Evolutionary conservation across 805 yeast genomes (phyloP), one percentile per base, ranked within the genome.

Genomic region (Starmerella riodocensis): DNA sequence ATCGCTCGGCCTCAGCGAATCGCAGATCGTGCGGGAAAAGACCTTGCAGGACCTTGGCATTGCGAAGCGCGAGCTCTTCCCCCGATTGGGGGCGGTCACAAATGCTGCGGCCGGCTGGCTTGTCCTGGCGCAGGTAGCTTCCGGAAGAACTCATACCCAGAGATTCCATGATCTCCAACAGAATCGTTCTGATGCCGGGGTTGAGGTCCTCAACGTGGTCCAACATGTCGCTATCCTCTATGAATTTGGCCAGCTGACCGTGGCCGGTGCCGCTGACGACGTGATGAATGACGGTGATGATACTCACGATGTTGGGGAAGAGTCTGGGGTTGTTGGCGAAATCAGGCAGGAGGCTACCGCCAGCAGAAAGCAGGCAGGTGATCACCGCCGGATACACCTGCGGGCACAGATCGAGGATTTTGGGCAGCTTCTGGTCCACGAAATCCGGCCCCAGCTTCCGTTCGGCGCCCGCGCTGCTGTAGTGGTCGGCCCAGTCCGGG

Each of bases 1-100:
- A 57, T 24, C 73, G 70, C 0, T 86, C 71, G 11, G 80, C 77
- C 51, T 86, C 94, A 49, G 71, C 74, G 53, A 78, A 80, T 34
- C 96, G 63, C 33, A 93, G 62, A 56, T 88, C 97, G 31, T 71
- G 69, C 13, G 76, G 73, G 53, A 84, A 88, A 0, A 86, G 74
- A 11, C 79, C 58, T 12, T 25, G 16, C 14, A 16, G 3, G 5
- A 34, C 5, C 11, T 16, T 25, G 11, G 9, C 18, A 7, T 5
- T 5, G 6, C 17, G 5, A 14, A 7, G 4, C 30, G 13, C 16
- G 9, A 19, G 4, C 17, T 28, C 31, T 13, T 11, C 8, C 12
- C 26, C 26, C 8, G 12, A 8, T 7, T 17, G 9, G 31, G 17
- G 17, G 17, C 17, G 8, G 9, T 28, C 31, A 28, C 9, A 11